phyloP scores from a whole-genome alignment of 2,329 filamentous ascomycete species.

The Ceratocystis alfenasii region DNA sequence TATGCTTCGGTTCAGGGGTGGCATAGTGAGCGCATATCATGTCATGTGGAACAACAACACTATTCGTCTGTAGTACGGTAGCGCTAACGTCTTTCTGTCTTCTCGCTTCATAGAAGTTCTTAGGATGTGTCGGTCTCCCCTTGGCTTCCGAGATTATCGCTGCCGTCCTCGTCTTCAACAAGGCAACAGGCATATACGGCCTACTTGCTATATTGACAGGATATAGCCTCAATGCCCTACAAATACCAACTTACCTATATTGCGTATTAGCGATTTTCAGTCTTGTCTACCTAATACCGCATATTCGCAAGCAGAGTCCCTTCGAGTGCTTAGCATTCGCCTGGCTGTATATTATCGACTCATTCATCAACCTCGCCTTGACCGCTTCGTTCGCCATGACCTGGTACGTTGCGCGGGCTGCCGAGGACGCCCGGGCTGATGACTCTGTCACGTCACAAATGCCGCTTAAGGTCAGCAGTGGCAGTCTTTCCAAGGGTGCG shows the following conservation, averaged over 20 bases:
- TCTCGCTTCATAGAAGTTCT: constrained; percentile 51
- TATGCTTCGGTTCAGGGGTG: neutral
- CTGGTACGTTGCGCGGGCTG: constrained; percentile 66
- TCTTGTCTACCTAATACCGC: constrained; percentile 59
- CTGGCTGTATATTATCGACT: constrained; percentile 77
- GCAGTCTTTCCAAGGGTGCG: constrained; percentile 14
- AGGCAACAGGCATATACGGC: constrained; percentile 81
- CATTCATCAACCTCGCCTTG: constrained; percentile 67
- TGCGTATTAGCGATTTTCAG: constrained; percentile 59
- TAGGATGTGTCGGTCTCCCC: constrained; percentile 74
- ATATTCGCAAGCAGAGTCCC: constrained; percentile 66
- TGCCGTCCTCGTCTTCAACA: constrained; percentile 77
- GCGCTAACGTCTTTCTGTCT: neutral
- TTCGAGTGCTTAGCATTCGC: constrained; percentile 71
- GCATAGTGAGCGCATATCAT: neutral
- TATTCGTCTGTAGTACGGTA: neutral
- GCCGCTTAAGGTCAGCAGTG: constrained; percentile 17
- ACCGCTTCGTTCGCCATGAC: constrained; percentile 69
- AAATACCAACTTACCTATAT: constrained; percentile 87
- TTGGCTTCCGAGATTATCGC: constrained; percentile 78
- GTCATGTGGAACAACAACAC: neutral
- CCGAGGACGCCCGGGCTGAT: constrained; percentile 24
- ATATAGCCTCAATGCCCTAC: constrained; percentile 66
- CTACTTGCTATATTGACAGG: constrained; percentile 81
- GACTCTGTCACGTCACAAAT: constrained; percentile 21